Percentiles rank a stretch among this genome's conserved stretches.
Conservation (phyloP, 495 filamentous ascomycete species). For the Xylaria castorea region DNA sequence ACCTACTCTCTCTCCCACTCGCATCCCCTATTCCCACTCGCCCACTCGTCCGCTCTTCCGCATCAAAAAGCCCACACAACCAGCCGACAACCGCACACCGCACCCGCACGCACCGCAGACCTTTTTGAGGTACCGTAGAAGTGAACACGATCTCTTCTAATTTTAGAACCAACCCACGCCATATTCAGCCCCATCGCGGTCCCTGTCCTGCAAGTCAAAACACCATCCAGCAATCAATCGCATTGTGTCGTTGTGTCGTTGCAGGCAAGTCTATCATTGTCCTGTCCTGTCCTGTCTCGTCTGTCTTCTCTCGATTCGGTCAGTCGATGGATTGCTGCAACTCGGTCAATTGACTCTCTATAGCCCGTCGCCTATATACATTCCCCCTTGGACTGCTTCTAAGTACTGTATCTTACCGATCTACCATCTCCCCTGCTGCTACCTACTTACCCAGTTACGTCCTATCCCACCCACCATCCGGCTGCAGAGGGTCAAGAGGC, state of each 20-base stretch:
- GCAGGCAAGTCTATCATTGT: constrained; percentile 28
- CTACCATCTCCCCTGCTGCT: background rate
- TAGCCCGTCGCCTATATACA: background rate
- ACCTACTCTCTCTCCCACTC: background rate
- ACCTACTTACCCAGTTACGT: too few species aligned
- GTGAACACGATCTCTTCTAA: constrained; percentile 52
- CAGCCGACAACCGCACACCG: constrained; percentile 22
- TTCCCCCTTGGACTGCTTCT: background rate
- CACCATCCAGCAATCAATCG: constrained; percentile 24
- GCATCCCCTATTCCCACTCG: background rate
- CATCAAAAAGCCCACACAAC: constrained; percentile 22
- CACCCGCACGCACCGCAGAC: constrained; percentile 21
- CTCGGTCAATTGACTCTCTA: background rate
- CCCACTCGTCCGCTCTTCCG: constrained; percentile 11
- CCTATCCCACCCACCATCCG: background rate
- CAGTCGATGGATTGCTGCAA: constrained; percentile 2
- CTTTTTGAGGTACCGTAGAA: background rate
- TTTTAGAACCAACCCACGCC: constrained; percentile 54
- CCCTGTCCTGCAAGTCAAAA: constrained; percentile 40
- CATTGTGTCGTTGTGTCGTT: constrained; percentile 35
- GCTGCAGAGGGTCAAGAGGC: background rate
- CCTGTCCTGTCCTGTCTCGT: background rate
- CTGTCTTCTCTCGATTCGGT: background rate
- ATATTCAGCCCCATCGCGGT: constrained; percentile 50
- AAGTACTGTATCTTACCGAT: background rate